Percentiles rank a stretch among this genome's conserved stretches.
Conservation (phyloP, 345 rosid species). For the Brassica carinata region DNA sequence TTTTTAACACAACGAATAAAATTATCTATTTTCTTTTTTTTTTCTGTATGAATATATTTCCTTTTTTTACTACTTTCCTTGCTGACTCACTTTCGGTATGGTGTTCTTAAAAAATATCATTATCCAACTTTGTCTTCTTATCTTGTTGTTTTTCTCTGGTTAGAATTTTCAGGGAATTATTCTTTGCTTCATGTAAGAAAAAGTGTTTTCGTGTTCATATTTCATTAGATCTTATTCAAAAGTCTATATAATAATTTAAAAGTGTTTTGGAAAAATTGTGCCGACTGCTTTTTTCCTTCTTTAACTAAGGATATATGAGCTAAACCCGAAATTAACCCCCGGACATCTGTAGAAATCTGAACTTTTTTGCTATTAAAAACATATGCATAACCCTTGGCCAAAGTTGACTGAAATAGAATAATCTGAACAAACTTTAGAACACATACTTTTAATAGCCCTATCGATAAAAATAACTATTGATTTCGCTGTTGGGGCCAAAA, state of each 20-base stretch:
- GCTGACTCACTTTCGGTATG: conserved; percentile 36
- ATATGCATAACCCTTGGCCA: not conserved
- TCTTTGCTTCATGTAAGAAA: conserved; percentile 33
- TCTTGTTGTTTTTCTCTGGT: conserved; percentile 27
- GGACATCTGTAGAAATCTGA: not conserved
- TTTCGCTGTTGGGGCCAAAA: conserved; percentile 13
- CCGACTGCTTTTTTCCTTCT: not conserved
- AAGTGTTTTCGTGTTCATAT: conserved; percentile 39
- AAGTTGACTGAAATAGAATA: not conserved
- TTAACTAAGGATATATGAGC: not conserved
- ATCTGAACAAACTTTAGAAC: not conserved
- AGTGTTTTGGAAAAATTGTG: not conserved
- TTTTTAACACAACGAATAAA: not conserved
- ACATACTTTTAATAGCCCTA: not conserved
- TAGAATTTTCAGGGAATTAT: conserved; percentile 14
- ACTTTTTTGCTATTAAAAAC: not conserved
- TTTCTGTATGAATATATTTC: not conserved
- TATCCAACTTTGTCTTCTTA: conserved; percentile 14
- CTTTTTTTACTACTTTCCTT: conserved; percentile 15
- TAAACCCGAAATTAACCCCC: not conserved
- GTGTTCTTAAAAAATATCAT: conserved; percentile 11
- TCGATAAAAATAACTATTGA: not conserved
- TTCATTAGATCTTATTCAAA: not conserved
- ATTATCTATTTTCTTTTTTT: not conserved
- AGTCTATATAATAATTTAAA: not conserved